Base-by-base conservation (phyloP, 2,329 filamentous ascomycete genomes). In the Botrytis porri region DNA sequence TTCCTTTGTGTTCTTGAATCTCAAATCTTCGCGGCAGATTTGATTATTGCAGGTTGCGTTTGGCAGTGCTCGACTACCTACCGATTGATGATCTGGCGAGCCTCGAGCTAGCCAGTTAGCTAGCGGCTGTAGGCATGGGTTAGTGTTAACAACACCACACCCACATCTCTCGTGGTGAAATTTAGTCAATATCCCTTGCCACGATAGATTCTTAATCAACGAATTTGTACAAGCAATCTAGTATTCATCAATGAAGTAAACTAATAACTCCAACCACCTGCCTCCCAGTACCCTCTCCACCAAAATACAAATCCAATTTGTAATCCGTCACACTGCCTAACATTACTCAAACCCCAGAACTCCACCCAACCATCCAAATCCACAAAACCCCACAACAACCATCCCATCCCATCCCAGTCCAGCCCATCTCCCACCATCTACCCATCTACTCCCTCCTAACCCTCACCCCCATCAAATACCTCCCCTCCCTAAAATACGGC, bases 401-500 rank as follows among this genome's bases (percentile, higher is more conserved):
- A 54, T 3, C 12, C 22, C 22, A 51, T 70, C 61, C 4, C 12
- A n/a, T 70, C 61, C 81, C 81, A 39, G 0, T 78, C 75, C 6
- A 16, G 7, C 14, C n/a, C 25, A 8, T 57, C 6, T n/a, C n/a
- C n/a, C n/a, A n/a, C n/a, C n/a, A n/a, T n/a, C n/a, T n/a, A n/a
- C n/a, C n/a, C n/a, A 18, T 8, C n/a, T 29, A 57, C n/a, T 29
- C 51, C 1, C 7, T 32, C n/a, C 51, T 9, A 29, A 57, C 14
- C n/a, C 6, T 77, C 4, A 77, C 62, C 20, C 73, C 74, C 54
- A 76, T 73, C 14, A 75, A 74, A 64, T 78, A 78, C 75, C 29
- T 77, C 73, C n/a, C 77, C 37, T 77, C 75, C n/a, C 71, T 73
- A 29, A 77, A 74, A 66, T 72, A 76, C 22, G 77, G 77, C 10